phyloP scores from a whole-genome alignment of 768 basidiomycete species.

The Kwoniella mangroviensis region DNA sequence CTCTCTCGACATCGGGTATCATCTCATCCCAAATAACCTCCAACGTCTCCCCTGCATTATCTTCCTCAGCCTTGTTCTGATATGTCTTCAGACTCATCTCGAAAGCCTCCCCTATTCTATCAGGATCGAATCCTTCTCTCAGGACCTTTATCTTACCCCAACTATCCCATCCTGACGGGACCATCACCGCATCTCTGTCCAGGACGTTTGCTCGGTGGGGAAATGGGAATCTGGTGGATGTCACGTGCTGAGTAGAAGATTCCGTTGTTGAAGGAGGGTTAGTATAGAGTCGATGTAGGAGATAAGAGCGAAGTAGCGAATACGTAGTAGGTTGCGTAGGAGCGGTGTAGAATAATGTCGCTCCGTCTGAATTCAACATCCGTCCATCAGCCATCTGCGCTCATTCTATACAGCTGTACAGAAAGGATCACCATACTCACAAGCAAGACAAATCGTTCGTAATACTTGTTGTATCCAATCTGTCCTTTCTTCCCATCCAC shows the following conservation, averaged over 20 bases:
- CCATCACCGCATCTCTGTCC: conserved; percentile 87
- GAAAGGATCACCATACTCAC: conserved; percentile 62
- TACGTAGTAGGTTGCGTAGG: conserved; percentile 72
- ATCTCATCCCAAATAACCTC: conserved; percentile 71
- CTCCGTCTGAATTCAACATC: conserved; percentile 70
- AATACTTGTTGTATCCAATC: conserved; percentile 96
- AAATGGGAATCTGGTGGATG: conserved; percentile 80
- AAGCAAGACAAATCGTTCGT: conserved; percentile 87
- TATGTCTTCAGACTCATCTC: conserved; percentile 53
- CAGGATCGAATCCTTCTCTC: conserved; percentile 87
- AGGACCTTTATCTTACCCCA: conserved; percentile 94
- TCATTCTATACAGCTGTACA: not conserved
- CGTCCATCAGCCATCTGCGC: not conserved
- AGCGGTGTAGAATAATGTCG: conserved; percentile 88
- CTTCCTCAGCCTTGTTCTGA: conserved; percentile 73
- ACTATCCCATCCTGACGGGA: conserved; percentile 96
- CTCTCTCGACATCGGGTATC: conserved; percentile 70
- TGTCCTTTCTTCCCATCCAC: conserved; percentile 79
- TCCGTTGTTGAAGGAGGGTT: conserved; percentile 62
- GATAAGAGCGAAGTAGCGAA: conserved; percentile 77
- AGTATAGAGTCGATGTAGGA: conserved; percentile 78
- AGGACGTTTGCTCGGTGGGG: conserved; percentile 83
- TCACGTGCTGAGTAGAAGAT: conserved; percentile 61
- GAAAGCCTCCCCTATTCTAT: conserved; percentile 41
- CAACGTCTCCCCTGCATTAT: conserved; percentile 63